Conservation (phyloP, 148 eudicot genomes). For the Suaeda aralocaspica region DNA sequence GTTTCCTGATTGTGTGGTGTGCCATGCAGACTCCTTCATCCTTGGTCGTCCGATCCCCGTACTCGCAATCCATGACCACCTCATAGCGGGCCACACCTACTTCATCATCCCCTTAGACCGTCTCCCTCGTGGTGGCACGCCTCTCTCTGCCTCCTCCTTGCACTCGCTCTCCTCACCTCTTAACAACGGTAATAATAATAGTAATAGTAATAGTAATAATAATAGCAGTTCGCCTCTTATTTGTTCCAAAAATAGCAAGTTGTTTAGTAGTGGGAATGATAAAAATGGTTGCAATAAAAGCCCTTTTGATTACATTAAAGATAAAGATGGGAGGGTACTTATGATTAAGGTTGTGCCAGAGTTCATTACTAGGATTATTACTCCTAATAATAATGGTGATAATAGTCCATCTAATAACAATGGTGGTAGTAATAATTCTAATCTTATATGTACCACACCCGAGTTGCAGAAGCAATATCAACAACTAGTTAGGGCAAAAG, state of each 20-base stretch:
- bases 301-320: constrained; percentile 69
- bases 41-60: constrained; percentile 68
- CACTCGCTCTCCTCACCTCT: constrained; percentile 28
- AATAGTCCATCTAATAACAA: neutral
- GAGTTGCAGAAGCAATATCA: constrained; percentile 71
- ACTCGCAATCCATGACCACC: constrained; percentile 51
- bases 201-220: neutral
- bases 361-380: constrained; percentile 45
- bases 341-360: constrained; percentile 66
- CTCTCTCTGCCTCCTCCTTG: constrained; percentile 53
- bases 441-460: constrained; percentile 64
- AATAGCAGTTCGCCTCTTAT: too few relatives aligned
- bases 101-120: constrained; percentile 69
- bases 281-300: constrained; percentile 23
- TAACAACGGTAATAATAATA: constrained; percentile 15
- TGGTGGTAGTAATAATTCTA: too few relatives aligned
- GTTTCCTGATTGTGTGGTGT: constrained; percentile 73
- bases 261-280: constrained; percentile 16
- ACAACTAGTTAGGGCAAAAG: constrained; percentile 56
- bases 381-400: constrained; percentile 6
- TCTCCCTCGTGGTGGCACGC: constrained; percentile 30
- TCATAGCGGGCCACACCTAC: constrained; percentile 51
- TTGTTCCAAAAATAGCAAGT: constrained; percentile 11
- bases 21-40: constrained; percentile 77
- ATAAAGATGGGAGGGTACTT: constrained; percentile 48